Evolutionary conservation across 2,329 filamentous ascomycete genomes (phyloP).

Genomic region (Aspergillus sp.): DNA sequence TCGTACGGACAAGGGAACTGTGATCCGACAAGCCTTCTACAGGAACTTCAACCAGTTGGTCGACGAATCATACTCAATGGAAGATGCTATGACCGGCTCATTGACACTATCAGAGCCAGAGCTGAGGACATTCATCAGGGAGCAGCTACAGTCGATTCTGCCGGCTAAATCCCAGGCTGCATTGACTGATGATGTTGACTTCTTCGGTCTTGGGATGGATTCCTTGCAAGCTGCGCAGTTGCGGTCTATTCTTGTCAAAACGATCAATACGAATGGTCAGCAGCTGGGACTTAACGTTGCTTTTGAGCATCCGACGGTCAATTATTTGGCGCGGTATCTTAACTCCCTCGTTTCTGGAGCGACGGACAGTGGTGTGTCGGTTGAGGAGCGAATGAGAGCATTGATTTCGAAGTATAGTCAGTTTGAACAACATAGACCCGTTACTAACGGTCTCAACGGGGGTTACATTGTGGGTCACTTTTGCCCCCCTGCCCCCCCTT

Average conservation of each 20-base stretch:
- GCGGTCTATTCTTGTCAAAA: constrained; percentile 45
- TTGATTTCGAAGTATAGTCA: constrained; percentile 43
- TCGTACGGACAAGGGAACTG: constrained; percentile 50
- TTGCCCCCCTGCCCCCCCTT: too few species aligned
- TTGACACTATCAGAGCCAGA: constrained; percentile 18
- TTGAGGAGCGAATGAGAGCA: constrained; percentile 39
- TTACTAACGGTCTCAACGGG: constrained; percentile 11
- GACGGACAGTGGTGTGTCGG: constrained; percentile 20
- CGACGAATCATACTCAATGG: constrained; percentile 35
- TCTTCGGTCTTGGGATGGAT: constrained; percentile 54
- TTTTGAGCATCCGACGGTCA: constrained; percentile 51
- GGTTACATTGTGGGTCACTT: constrained; percentile 17
- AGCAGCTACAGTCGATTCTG: constrained; percentile 22
- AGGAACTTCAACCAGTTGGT: constrained; percentile 42
- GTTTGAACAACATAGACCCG: constrained; percentile 23
- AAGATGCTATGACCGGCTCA: constrained; percentile 16
- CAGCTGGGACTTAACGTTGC: constrained; percentile 51
- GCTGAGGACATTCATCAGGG: constrained; percentile 29
- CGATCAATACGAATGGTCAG: constrained; percentile 44
- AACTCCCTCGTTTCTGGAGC: constrained; percentile 34
- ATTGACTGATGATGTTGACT: constrained; percentile 43
- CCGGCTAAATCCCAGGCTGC: constrained; percentile 10
- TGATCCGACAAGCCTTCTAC: constrained; percentile 48
- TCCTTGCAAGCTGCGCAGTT: constrained; percentile 53
- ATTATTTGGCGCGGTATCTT: constrained; percentile 41